Percentiles rank a stretch among this genome's conserved stretches.
phyloP scores from a whole-genome alignment of 1,284 basidiomycete genomes.

The Austroboletus sp. region DNA sequence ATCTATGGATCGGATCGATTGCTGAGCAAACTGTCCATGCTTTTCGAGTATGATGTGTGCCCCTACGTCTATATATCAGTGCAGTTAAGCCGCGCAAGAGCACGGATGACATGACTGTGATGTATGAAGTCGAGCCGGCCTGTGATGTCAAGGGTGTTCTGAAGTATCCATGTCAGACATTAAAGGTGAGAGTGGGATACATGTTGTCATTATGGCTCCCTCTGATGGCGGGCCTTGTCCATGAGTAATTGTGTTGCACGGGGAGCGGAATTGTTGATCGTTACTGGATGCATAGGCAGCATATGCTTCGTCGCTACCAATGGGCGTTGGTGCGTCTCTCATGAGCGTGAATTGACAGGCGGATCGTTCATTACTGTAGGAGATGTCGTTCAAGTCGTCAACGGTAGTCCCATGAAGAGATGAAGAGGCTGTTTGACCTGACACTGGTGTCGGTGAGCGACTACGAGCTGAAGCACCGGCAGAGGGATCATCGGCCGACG shows the following conservation, averaged over 20 bases:
- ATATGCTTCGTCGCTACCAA: slow-evolving; percentile 12
- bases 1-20: slow-evolving; percentile 23
- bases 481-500: slow-evolving; percentile 10
- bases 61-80: slow-evolving; percentile 16
- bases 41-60: slow-evolving; percentile 15
- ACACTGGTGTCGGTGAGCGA: slow-evolving; percentile 29
- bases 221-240: slow-evolving; percentile 10
- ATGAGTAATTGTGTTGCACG: slow-evolving; percentile 1
- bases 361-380: slow-evolving; percentile 26
- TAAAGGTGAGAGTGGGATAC: slow-evolving; percentile 26
- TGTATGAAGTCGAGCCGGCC: slow-evolving; percentile 32
- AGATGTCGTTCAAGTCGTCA: slow-evolving; percentile 27
- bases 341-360: slow-evolving; percentile 16
- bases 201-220: slow-evolving; percentile 18
- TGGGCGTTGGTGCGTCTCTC: slow-evolving; percentile 8
- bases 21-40: slow-evolving; percentile 14
- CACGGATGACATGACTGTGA: slow-evolving; percentile 17
- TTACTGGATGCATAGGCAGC: slow-evolving; percentile 4
- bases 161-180: slow-evolving; percentile 22
- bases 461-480: slow-evolving; percentile 11
- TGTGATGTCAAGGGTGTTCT: slow-evolving; percentile 30
- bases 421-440: slow-evolving; percentile 34
- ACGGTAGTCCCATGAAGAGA: slow-evolving; percentile 22
- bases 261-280: slow-evolving; percentile 12
- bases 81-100: slow-evolving; percentile 11